Conservation (phyloP, 352 stramenopile species). For the Phytophthora nicotianae region DNA sequence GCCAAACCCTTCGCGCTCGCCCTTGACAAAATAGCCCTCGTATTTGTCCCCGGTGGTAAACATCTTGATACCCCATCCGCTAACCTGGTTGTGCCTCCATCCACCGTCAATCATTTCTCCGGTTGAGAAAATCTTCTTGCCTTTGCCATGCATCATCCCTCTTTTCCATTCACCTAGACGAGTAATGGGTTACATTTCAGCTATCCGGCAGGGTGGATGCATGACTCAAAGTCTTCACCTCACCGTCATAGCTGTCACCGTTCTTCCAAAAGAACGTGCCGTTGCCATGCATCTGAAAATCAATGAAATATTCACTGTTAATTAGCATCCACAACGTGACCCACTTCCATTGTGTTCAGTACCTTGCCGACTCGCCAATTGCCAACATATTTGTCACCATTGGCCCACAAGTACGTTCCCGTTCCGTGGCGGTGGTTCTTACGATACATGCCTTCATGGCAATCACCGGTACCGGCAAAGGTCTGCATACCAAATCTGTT, state of each 20-base stretch:
- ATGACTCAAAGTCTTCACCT: slow-evolving; percentile 15
- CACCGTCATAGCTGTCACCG: slow-evolving; percentile 81
- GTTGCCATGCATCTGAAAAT: slow-evolving; percentile 67
- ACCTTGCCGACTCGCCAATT: slow-evolving; percentile 85
- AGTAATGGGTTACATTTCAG: slow-evolving; percentile 16
- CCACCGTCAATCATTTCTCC: slow-evolving; percentile 68
- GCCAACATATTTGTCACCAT: slow-evolving; percentile 90
- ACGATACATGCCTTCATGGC: slow-evolving; percentile 88
- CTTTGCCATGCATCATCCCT: slow-evolving; percentile 75
- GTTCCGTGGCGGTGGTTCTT: slow-evolving; percentile 85
- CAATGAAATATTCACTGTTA: neutral
- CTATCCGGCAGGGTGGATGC: slow-evolving; percentile 6
- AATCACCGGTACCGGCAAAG: slow-evolving; percentile 82
- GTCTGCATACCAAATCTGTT: slow-evolving; percentile 83
- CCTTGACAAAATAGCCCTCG: slow-evolving; percentile 62
- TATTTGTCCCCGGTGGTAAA: slow-evolving; percentile 77
- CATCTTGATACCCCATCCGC: slow-evolving; percentile 65
- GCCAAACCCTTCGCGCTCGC: slow-evolving; percentile 69
- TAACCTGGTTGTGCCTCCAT: slow-evolving; percentile 67
- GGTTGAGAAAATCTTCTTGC: slow-evolving; percentile 66
- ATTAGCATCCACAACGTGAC: slow-evolving; percentile 4
- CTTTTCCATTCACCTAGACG: slow-evolving; percentile 75
- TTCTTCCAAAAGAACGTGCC: slow-evolving; percentile 80
- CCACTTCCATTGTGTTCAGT: neutral
- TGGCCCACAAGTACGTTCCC: slow-evolving; percentile 88